phyloP scores from a whole-genome alignment of 805 yeast species.

The Zygotorulaspora chibaensis region DNA sequence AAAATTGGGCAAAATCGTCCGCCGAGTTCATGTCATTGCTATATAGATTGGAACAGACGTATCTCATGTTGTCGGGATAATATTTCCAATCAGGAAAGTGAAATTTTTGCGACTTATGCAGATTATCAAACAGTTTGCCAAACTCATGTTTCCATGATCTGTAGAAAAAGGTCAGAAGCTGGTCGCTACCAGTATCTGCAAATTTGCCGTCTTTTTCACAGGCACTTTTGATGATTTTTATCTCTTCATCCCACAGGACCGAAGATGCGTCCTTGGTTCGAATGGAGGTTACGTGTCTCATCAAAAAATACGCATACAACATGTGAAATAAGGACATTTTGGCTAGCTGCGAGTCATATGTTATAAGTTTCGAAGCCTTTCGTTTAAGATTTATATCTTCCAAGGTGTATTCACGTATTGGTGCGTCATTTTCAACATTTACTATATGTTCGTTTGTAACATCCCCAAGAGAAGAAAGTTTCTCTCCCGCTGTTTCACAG shows the following conservation, averaged over 20 bases:
- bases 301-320: constrained; percentile 27
- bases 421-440: background rate
- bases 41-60: constrained; percentile 19
- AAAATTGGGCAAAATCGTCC: constrained; percentile 24
- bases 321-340: constrained; percentile 29
- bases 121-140: constrained; percentile 10
- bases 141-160: constrained; percentile 24
- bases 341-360: constrained; percentile 16
- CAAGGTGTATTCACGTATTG: constrained; percentile 6
- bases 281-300: constrained; percentile 14
- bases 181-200: background rate
- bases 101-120: constrained; percentile 21
- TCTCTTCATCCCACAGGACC: constrained; percentile 18
- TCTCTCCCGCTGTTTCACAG: background rate
- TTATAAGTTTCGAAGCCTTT: constrained; percentile 9
- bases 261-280: constrained; percentile 1
- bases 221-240: constrained; percentile 3
- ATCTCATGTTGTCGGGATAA: constrained; percentile 22
- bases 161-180: constrained; percentile 18
- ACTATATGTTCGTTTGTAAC: background rate
- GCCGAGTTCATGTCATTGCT: constrained; percentile 21
- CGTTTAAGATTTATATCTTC: constrained; percentile 3
- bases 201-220: background rate
- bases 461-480: background rate
- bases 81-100: constrained; percentile 27